Conservation (phyloP, 2,329 filamentous ascomycete genomes). For the Fusarium musae region DNA sequence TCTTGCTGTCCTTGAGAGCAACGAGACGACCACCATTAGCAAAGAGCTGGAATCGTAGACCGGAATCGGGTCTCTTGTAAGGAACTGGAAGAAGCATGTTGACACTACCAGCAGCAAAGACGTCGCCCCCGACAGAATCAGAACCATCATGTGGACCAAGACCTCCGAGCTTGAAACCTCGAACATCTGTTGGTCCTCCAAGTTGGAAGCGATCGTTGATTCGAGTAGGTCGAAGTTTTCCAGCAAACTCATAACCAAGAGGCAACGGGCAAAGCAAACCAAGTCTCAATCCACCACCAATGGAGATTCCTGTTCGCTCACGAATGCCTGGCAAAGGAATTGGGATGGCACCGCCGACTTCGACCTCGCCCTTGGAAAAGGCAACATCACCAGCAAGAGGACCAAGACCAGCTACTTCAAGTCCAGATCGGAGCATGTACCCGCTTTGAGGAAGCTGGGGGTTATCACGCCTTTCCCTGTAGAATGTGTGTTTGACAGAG, state of each 20-base stretch:
- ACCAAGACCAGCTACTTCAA: slow-evolving; percentile 89
- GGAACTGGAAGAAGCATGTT: slow-evolving; percentile 89
- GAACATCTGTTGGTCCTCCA: slow-evolving; percentile 92
- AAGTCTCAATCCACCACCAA: slow-evolving; percentile 83
- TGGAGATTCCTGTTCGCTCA: slow-evolving; percentile 79
- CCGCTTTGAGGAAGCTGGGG: slow-evolving; percentile 85
- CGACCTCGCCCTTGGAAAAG: slow-evolving; percentile 93
- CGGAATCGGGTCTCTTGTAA: slow-evolving; percentile 81
- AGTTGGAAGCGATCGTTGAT: slow-evolving; percentile 96
- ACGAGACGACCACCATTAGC: slow-evolving; percentile 89
- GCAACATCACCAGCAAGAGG: slow-evolving; percentile 87
- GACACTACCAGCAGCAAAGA: slow-evolving; percentile 89
- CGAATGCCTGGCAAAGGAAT: slow-evolving; percentile 76
- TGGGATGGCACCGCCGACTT: slow-evolving; percentile 80
- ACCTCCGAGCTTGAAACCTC: slow-evolving; percentile 90
- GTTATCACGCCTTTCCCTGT: slow-evolving; percentile 83
- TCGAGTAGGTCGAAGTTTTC: slow-evolving; percentile 73
- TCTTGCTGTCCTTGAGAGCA: slow-evolving; percentile 72
- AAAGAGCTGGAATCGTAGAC: slow-evolving; percentile 88
- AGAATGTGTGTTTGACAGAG: slow-evolving; percentile 83
- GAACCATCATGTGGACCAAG: slow-evolving; percentile 87
- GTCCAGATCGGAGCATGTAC: slow-evolving; percentile 79
- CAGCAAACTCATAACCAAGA: slow-evolving; percentile 63
- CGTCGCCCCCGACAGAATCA: slow-evolving; percentile 90
- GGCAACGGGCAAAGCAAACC: slow-evolving; percentile 87